Evolutionary conservation across 257 asterid species (phyloP).

Genomic region (Nicotiana tomentosiformis): DNA sequence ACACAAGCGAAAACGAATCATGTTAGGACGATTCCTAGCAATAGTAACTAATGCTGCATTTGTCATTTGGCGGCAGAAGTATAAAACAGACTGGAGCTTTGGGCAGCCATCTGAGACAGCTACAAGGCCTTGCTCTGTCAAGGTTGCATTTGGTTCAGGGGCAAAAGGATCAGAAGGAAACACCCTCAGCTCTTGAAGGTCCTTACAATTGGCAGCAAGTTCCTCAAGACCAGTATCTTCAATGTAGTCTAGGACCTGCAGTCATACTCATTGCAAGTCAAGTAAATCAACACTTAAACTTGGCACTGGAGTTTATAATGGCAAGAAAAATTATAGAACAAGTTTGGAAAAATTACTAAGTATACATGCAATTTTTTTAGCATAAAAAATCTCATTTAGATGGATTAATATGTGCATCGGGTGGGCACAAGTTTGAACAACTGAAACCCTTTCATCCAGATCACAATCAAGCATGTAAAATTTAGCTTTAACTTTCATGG

Average conservation of each 20-base stretch:
- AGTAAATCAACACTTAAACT: neutral
- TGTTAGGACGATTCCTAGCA: constrained; percentile 65
- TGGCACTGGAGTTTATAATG: neutral
- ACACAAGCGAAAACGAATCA: constrained; percentile 79
- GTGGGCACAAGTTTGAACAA: neutral
- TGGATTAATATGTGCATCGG: neutral
- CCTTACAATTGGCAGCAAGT: constrained; percentile 73
- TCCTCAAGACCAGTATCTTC: constrained; percentile 86
- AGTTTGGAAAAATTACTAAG: neutral
- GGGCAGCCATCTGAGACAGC: constrained; percentile 90
- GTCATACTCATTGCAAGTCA: neutral
- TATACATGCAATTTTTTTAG: neutral
- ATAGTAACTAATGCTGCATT: constrained; percentile 74
- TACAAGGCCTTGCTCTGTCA: constrained; percentile 91
- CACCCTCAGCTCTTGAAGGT: constrained; percentile 82
- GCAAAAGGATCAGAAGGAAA: constrained; percentile 90
- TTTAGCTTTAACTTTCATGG: neutral
- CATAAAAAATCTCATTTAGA: neutral
- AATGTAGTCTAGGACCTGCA: constrained; percentile 83
- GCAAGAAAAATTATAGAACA: neutral
- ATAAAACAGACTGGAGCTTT: constrained; percentile 78
- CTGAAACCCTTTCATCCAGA: neutral
- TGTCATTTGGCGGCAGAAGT: constrained; percentile 98
- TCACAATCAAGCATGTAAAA: neutral
- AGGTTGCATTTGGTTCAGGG: constrained; percentile 66